A percentile compares a stretch with the other conserved stretches of the same genome.
phyloP scores from a whole-genome alignment of 2,329 filamentous ascomycete genomes.

The Mycogone perniciosa region DNA sequence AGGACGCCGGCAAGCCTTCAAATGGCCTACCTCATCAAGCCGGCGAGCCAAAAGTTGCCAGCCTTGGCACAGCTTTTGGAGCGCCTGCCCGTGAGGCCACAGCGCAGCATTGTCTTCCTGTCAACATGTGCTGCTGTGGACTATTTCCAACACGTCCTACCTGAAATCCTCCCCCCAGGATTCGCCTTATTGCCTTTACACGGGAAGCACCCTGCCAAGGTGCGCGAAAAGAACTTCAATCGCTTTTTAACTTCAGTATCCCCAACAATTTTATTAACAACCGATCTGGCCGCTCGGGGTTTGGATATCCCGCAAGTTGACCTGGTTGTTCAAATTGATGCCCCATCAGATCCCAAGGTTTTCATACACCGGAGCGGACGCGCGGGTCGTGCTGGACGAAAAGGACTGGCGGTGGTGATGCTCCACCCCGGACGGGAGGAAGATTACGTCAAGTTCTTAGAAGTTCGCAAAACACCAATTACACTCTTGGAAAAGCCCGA shows the following conservation, averaged over 20 bases:
- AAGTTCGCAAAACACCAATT: slow-evolving; percentile 82
- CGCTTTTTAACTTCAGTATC: slow-evolving; percentile 69
- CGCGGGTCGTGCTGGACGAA: slow-evolving; percentile 81
- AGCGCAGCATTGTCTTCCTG: slow-evolving; percentile 84
- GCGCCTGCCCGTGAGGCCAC: slow-evolving; percentile 63
- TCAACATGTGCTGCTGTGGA: slow-evolving; percentile 93
- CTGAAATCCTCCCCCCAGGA: slow-evolving; percentile 59
- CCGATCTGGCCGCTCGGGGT: slow-evolving; percentile 84
- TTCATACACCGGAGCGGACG: slow-evolving; percentile 92
- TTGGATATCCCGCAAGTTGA: slow-evolving; percentile 90
- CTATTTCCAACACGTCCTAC: slow-evolving; percentile 81
- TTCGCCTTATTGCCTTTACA: slow-evolving; percentile 76
- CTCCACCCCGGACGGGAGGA: slow-evolving; percentile 80
- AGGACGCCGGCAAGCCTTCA: slow-evolving; percentile 87
- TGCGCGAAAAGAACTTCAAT: slow-evolving; percentile 80
- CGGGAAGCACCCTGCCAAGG: slow-evolving; percentile 83
- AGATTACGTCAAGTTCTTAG: slow-evolving; percentile 82
- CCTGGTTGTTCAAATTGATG: slow-evolving; percentile 83
- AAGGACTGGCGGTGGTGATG: slow-evolving; percentile 79
- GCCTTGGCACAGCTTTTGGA: slow-evolving; percentile 64
- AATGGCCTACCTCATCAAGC: slow-evolving; percentile 75
- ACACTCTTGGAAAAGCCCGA: slow-evolving; percentile 51
- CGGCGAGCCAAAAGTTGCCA: slow-evolving; percentile 74
- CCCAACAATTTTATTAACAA: slow-evolving; percentile 80
- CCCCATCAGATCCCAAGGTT: slow-evolving; percentile 77